These are phyloP conservation scores for Entomortierella beljakovae DNA, from an alignment of 192 early-diverging fungal species.

Conservation along the genomic window DNA sequence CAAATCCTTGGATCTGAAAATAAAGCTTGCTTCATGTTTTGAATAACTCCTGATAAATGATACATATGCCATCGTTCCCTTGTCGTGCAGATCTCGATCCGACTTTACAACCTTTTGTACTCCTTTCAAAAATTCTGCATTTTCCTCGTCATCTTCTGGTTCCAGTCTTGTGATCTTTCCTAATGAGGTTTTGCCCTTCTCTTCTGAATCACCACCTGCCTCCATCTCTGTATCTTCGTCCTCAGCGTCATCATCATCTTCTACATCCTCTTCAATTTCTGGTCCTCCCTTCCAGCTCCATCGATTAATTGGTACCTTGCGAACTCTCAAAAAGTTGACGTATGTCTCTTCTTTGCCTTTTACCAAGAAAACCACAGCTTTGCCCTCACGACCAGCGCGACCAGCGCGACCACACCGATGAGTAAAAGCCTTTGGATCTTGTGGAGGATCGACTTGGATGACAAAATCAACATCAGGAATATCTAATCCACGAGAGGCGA, in stretches of 20 bases:
- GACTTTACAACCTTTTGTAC: constrained; percentile 66
- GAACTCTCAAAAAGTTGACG: constrained; percentile 86
- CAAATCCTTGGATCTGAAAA: constrained; percentile 89
- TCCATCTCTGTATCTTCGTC: constrained; percentile 4
- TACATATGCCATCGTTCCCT: constrained; percentile 87
- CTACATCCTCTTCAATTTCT: constrained; percentile 48
- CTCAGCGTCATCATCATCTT: constrained; percentile 11
- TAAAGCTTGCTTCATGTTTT: constrained; percentile 94
- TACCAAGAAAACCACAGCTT: constrained; percentile 87
- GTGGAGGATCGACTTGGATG: constrained; percentile 94
- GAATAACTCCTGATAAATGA: constrained; percentile 91
- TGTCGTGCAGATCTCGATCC: constrained; percentile 87
- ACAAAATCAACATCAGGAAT: constrained; percentile 96
- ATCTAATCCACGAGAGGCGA: constrained; percentile 95
- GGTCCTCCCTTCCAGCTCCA: constrained; percentile 64
- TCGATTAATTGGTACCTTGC: constrained; percentile 85
- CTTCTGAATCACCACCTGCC: constrained; percentile 3
- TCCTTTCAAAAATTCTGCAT: constrained; percentile 62
- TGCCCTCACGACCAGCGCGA: constrained; percentile 85
- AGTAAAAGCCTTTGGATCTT: constrained; percentile 95
- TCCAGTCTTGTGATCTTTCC: constrained; percentile 34
- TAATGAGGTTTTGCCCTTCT: constrained; percentile 20
- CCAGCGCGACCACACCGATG: constrained; percentile 97
- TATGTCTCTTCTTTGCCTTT: constrained; percentile 91
- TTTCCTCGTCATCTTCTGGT: constrained; percentile 56